Evolutionary conservation across 495 filamentous ascomycete genomes (phyloP).

Genomic region (Aspergillus panamensis): DNA sequence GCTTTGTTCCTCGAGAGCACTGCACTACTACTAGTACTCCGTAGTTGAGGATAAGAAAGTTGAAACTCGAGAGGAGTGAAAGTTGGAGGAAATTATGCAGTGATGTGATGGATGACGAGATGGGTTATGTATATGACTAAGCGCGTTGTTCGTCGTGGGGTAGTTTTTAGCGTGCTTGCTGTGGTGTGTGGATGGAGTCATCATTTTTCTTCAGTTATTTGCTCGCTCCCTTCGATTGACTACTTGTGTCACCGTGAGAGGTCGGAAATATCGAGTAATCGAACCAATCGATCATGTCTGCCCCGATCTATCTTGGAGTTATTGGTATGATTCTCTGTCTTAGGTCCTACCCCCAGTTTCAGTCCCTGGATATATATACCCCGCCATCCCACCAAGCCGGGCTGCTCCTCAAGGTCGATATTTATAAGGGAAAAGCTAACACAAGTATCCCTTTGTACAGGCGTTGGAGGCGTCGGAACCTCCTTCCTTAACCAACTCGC

Average conservation of each 20-base stretch:
- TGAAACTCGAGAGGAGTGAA: no score
- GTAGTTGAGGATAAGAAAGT: background rate
- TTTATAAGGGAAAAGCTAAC: background rate
- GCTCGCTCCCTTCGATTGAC: background rate
- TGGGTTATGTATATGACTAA: conserved; percentile 7
- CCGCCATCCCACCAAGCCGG: background rate
- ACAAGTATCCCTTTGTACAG: conserved; percentile 39
- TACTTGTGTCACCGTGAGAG: no score
- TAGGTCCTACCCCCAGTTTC: background rate
- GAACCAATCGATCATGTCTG: conserved; percentile 30
- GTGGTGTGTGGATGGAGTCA: conserved; percentile 4
- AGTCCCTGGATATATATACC: background rate
- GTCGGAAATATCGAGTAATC: background rate
- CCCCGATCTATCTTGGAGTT: conserved; percentile 47
- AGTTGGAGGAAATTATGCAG: no score
- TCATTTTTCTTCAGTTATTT: background rate
- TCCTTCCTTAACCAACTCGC: conserved; percentile 82
- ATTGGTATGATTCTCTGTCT: conserved; percentile 30
- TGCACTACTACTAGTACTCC: background rate
- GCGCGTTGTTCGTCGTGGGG: no score
- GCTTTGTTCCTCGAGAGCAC: background rate
- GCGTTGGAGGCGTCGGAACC: conserved; percentile 89
- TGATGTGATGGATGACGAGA: no score
- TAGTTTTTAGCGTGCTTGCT: no score
- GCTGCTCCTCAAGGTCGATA: background rate